Evolutionary conservation across 1,139 yeast species (phyloP), one percentile per base, ranked within the genome.

Genomic region (Candida neerlandica): DNA sequence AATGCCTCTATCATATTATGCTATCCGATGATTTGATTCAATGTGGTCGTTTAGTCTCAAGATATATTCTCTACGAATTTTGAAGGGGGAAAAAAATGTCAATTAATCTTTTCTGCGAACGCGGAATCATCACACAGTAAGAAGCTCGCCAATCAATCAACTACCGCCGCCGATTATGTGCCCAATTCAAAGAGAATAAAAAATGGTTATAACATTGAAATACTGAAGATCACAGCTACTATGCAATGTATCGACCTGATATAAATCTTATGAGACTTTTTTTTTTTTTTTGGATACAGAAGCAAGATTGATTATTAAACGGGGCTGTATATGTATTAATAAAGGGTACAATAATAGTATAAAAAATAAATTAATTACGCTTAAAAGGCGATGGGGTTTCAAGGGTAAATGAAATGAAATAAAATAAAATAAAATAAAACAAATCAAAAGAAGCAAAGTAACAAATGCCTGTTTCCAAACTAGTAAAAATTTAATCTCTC

Each of bases 1-100:
- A 87, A 71, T 9, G 89, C 89, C 57, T 85, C 88, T 51, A 69
- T 61, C 73, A 69, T 69, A 39, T 5, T 37, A n/a, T n/a, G 29
- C 6, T 33, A 9, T 15, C 19, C 4, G 27, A 10, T n/a, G 27
- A 16, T 16, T 18, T 34, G 14, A 10, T 9, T 34, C 16, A 12
- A 15, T 7, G 18, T 34, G 15, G 9, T 15, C 15, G 19, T 15
- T 33, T 4, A 6, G 11, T 33, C 11, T 5, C 19, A 5, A 15
- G 11, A 10, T 16, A 7, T 30, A 11, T 4, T 30, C 16, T 23
- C 2, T 23, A 10, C 9, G 27, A 10, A 29, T 6, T 26, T 26
- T 10, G 14, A 29, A 29, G 9, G 9, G 9, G 9, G 9, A 23
- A 23, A 23, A 23, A 23, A 23, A 23, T 2, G 27, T 23, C 27